Percentiles rank a stretch among this genome's conserved stretches.
Evolutionary conservation across 169 alveolate species (phyloP).

Genomic region (Besnoitia besnoiti): DNA sequence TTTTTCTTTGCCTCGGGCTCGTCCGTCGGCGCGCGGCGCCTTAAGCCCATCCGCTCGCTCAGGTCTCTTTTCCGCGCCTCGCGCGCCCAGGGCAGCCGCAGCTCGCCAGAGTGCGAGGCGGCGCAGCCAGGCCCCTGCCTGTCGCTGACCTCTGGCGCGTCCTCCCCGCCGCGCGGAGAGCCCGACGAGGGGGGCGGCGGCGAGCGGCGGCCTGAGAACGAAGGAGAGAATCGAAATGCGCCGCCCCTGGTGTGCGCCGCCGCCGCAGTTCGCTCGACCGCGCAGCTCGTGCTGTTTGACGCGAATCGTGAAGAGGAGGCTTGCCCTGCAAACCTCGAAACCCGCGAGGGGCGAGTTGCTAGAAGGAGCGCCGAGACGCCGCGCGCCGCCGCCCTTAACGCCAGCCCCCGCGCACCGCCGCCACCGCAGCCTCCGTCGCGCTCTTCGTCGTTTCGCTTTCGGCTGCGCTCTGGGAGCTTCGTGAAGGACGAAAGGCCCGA

Average conservation of each 20-base stretch:
- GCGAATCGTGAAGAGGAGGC: not conserved
- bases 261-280: too few relatives aligned
- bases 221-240: not conserved
- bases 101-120: not conserved
- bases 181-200: not conserved
- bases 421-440: not conserved
- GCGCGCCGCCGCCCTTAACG: not conserved
- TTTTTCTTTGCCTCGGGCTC: not conserved
- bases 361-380: not conserved
- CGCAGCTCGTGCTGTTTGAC: not conserved
- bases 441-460: slow-evolving; percentile 14
- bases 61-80: slow-evolving; percentile 19
- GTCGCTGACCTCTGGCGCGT: not conserved
- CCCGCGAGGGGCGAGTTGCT: not conserved
- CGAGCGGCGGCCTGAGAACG: not conserved
- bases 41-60: not conserved
- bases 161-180: not conserved
- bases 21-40: not conserved
- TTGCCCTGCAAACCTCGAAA: not conserved
- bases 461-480: not conserved
- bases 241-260: too few relatives aligned
- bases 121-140: not conserved
- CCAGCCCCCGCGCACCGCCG: not conserved
- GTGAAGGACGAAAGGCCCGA: not conserved
- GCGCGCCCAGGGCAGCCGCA: not conserved